These are phyloP conservation scores for Cladosporium sphaerospermum DNA, from an alignment of 2,329 filamentous ascomycete species.

Conservation along the genomic window DNA sequence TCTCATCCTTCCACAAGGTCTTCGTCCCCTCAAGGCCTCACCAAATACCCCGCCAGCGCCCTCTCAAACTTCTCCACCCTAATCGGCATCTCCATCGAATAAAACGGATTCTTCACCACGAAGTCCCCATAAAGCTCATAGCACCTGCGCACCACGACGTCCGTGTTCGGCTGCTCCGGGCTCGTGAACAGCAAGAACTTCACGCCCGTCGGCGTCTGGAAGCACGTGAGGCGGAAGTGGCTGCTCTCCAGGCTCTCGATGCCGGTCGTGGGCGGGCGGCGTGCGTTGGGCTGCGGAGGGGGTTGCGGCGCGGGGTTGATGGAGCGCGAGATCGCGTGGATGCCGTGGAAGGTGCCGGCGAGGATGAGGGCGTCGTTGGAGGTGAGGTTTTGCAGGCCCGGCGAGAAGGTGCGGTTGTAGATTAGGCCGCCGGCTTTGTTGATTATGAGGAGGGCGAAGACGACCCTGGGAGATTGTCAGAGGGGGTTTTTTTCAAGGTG, in stretches of 20 bases:
- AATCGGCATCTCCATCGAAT: constrained; percentile 95
- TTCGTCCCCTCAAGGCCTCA: constrained; percentile 22
- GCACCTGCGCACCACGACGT: constrained; percentile 72
- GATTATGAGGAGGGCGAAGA: constrained; percentile 93
- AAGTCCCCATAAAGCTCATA: constrained; percentile 96
- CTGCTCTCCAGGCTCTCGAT: constrained; percentile 90
- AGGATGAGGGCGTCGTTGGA: constrained; percentile 97
- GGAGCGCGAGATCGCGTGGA: constrained; percentile 58
- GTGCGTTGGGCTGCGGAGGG: constrained; percentile 30
- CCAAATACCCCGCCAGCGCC: constrained; percentile 36
- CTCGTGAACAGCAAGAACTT: constrained; percentile 97
- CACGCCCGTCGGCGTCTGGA: constrained; percentile 85
- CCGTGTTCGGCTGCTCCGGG: constrained; percentile 77
- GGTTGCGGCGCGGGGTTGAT: constrained; percentile 38
- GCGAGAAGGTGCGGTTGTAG: constrained; percentile 90
- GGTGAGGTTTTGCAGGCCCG: constrained; percentile 77
- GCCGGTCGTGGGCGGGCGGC: constrained; percentile 58
- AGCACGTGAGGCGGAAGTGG: constrained; percentile 93
- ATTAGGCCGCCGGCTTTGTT: constrained; percentile 94
- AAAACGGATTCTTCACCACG: constrained; percentile 99
- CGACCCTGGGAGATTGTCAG: constrained; percentile 57
- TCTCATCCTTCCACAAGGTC: too few relatives aligned
- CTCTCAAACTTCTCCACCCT: constrained; percentile 93
- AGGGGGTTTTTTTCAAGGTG: background rate
- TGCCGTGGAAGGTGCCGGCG: constrained; percentile 90